A percentile compares a stretch with the other conserved stretches of the same genome.
Conservation (phyloP, 345 rosid genomes). For the Abelmoschus esculentus region DNA sequence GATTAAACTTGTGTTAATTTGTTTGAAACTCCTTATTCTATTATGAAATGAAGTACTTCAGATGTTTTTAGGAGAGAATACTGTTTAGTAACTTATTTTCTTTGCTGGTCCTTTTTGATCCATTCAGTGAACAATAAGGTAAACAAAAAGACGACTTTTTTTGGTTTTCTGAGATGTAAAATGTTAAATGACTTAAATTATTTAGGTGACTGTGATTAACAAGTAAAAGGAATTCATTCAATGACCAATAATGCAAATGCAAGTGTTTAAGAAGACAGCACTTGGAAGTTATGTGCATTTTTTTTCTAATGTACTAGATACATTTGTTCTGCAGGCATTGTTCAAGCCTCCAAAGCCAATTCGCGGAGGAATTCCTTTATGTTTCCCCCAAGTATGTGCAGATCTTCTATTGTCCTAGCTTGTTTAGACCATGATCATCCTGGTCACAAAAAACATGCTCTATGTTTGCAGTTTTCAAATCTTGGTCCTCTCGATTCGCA, state of each 20-base stretch:
- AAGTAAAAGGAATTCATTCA: not conserved
- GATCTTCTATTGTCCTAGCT: constrained; percentile 12
- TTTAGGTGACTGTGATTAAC: not conserved
- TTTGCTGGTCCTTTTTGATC: not conserved
- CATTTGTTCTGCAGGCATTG: constrained; percentile 42
- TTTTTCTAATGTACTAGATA: not conserved
- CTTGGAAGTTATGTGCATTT: not conserved
- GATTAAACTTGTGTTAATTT: not conserved
- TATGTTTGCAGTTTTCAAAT: constrained; percentile 56
- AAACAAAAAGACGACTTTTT: not conserved
- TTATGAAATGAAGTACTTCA: not conserved
- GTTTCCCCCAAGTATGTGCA: constrained; percentile 81
- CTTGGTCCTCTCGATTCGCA: constrained; percentile 63
- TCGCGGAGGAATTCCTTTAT: constrained; percentile 93
- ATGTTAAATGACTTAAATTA: not conserved
- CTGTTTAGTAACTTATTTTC: not conserved
- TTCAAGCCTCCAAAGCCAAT: constrained; percentile 83
- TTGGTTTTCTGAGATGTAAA: not conserved
- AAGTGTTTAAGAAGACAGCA: not conserved
- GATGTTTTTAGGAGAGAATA: not conserved
- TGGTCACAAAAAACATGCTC: constrained; percentile 3
- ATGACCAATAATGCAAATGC: not conserved
- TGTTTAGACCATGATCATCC: constrained; percentile 17
- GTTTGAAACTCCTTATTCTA: not conserved
- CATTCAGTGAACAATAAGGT: not conserved